Percentiles rank a stretch among this genome's conserved stretches.
phyloP scores from a whole-genome alignment of 2,329 filamentous ascomycete genomes.

The Fusarium mundagurra region DNA sequence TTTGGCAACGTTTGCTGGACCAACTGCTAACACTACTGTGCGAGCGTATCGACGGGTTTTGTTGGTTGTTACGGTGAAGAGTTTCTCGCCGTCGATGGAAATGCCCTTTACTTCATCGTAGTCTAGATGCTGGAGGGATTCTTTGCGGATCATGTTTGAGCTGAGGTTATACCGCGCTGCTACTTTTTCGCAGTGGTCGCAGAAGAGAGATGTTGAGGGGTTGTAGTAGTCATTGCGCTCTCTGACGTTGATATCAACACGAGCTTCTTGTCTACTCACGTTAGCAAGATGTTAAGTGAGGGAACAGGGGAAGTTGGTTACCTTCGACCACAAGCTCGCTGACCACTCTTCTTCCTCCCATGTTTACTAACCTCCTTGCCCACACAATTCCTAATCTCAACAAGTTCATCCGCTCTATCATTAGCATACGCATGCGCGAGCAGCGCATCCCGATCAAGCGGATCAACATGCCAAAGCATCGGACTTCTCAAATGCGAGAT shows the following conservation, averaged over 20 bases:
- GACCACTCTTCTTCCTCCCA: slow-evolving; percentile 69
- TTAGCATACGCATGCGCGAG: slow-evolving; percentile 73
- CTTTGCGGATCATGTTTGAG: slow-evolving; percentile 66
- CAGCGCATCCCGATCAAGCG: slow-evolving; percentile 77
- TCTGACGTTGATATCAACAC: slow-evolving; percentile 69
- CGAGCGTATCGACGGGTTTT: slow-evolving; percentile 65
- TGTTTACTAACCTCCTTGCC: slow-evolving; percentile 86
- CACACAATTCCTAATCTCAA: slow-evolving; percentile 78
- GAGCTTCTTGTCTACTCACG: slow-evolving; percentile 50
- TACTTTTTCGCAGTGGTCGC: slow-evolving; percentile 68
- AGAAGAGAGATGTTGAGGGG: slow-evolving; percentile 69
- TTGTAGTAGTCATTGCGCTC: slow-evolving; percentile 77
- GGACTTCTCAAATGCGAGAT: slow-evolving; percentile 80
- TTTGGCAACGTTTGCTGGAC: slow-evolving; percentile 70
- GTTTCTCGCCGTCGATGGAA: slow-evolving; percentile 58
- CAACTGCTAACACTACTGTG: slow-evolving; percentile 75
- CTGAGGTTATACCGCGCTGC: slow-evolving; percentile 61
- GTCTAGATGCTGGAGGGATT: slow-evolving; percentile 68
- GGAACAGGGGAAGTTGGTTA: slow-evolving; percentile 44
- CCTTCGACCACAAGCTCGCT: slow-evolving; percentile 53
- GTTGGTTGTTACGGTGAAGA: slow-evolving; percentile 73
- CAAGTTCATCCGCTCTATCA: slow-evolving; percentile 69
- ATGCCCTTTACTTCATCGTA: slow-evolving; percentile 61
- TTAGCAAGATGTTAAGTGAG: background rate
- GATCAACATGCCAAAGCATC: slow-evolving; percentile 86